Percentiles rank a stretch among this genome's conserved stretches.
These are phyloP conservation scores for Forsythia viridissima DNA, from an alignment of 257 asterid species.

Conservation along the genomic window DNA sequence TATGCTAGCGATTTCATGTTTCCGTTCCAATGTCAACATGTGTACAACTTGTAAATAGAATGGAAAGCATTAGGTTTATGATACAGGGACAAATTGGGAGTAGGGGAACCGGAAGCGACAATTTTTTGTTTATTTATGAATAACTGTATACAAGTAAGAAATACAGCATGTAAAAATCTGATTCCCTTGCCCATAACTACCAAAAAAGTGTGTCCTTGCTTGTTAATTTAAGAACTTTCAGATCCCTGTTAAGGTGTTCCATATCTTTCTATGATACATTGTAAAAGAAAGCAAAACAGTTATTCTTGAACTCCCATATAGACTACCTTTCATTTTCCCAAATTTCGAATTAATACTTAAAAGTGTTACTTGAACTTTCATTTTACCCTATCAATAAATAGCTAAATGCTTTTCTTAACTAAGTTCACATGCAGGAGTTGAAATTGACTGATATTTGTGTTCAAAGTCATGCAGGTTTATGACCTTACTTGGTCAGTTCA, in stretches of 20 bases:
- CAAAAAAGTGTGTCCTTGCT: not conserved
- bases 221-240: not conserved
- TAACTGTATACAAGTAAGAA: not conserved
- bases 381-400: not conserved
- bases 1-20: not conserved
- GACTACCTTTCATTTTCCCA: too few species aligned
- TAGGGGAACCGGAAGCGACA: not conserved
- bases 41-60: not conserved
- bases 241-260: not conserved
- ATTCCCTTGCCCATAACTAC: too few species aligned
- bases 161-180: not conserved
- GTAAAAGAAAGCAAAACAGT: not conserved
- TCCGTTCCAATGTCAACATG: not conserved
- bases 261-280: not conserved
- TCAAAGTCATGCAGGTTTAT: constrained; percentile 54
- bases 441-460: not conserved
- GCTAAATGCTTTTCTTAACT: not conserved
- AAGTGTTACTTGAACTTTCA: not conserved
- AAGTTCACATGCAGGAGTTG: not conserved
- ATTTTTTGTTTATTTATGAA: not conserved
- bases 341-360: not conserved
- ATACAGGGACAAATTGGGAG: not conserved
- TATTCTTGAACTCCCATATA: not conserved
- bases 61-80: not conserved
- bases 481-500: constrained; percentile 65